Evolutionary conservation across 768 basidiomycete genomes (phyloP).

Genomic region (Paxillus ammoniavirescens): DNA sequence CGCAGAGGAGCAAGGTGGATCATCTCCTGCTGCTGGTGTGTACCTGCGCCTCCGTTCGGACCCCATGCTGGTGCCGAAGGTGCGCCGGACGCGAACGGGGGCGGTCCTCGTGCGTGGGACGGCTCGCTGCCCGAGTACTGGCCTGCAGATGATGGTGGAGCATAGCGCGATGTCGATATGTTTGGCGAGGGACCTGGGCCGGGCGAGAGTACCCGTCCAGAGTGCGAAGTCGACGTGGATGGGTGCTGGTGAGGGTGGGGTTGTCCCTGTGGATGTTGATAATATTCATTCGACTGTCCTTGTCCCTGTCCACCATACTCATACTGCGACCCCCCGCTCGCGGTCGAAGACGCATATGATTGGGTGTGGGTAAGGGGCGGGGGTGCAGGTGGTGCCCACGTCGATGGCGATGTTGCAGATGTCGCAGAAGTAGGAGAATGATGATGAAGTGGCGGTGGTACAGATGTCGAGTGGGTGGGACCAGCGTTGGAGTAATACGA

Average conservation of each 20-base stretch:
- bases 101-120: too few relatives aligned
- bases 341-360: conserved; percentile 20
- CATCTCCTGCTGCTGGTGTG: conserved; percentile 28
- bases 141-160: conserved; percentile 4
- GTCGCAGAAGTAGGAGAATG: not conserved
- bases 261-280: conserved; percentile 14
- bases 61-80: conserved; percentile 16
- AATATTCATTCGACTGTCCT: conserved; percentile 23
- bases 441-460: conserved; percentile 1
- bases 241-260: conserved; percentile 8
- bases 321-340: conserved; percentile 22
- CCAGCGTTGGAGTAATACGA: conserved; percentile 18
- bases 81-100: not conserved
- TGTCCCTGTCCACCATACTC: conserved; percentile 22
- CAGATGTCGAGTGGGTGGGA: conserved; percentile 16
- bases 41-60: conserved; percentile 8
- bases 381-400: not conserved
- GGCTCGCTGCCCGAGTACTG: not conserved
- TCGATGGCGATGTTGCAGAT: not conserved
- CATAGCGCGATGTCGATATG: conserved; percentile 15
- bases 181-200: conserved; percentile 13
- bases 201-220: conserved; percentile 18
- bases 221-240: conserved; percentile 1
- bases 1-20: conserved; percentile 37
- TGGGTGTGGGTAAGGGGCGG: conserved; percentile 19